Evolutionary conservation across 176 grass and related monocot species (phyloP), one percentile per base, ranked within the genome.

Genomic region (Bothriochloa decipiens): DNA sequence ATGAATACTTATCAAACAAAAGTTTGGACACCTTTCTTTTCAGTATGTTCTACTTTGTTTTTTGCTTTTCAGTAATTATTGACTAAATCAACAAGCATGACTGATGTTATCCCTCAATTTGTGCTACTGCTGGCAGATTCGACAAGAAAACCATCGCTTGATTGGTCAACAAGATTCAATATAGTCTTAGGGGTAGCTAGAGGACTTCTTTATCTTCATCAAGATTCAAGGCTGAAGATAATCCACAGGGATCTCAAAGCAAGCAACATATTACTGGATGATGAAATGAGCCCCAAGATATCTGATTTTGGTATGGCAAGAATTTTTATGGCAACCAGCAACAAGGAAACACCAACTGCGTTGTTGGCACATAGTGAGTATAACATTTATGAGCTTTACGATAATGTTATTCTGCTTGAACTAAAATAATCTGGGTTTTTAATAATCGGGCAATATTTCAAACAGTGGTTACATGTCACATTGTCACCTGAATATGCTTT

Each of bases 231-330:
- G n/a, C 43, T 74, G 43, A 50, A 50, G 71, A 74, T 74, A 74
- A 50, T 74, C 25, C 71, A 74, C 26, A 74, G 71, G 43, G 71
- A 74, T 74, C 43, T 74, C 26, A 74, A 74, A 49, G 43, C 71
- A 74, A 74, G 5, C 71, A 74, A 74, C 71, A 74, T 74, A 74
- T 42, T 74, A 32, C 32, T 74, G 71, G 71, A 74, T 50, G 71
- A 28, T 74, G 71, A 74, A 74, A 74, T 49, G 70, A 29, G 13
- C 43, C 70, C 70, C 42, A 74, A 2, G 43, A 74, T 74, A 74
- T 74, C 70, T 74, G 70, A 74, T 74, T 74, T 74, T 49, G 71
- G 71, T 74, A 74, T 74, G 71, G 71, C 71, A 74, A 74, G 43
- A 29, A 74, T 74, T 29, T 74, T 50, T 26, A 50, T 74, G n/a